Evolutionary conservation across 225 moss, liverwort and hornwort genomes (phyloP).

Genomic region (Polytrichum formosum): DNA sequence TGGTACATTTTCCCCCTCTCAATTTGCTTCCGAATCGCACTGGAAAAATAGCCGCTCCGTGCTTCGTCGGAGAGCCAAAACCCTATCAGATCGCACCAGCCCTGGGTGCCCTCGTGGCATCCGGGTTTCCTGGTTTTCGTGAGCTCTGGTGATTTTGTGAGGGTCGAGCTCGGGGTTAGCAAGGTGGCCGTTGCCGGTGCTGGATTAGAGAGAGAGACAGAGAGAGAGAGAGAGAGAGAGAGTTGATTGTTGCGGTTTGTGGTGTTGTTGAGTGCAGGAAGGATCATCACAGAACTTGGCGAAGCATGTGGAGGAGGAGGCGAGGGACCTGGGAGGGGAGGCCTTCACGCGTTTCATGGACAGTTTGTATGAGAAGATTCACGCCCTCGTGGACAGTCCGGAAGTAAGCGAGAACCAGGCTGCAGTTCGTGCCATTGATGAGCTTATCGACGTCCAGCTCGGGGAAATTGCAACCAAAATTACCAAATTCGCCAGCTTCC

Average conservation of each 20-base stretch:
- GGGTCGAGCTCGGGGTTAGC: background rate
- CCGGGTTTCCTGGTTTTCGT: background rate
- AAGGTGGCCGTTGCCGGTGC: background rate
- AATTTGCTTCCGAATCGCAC: no score
- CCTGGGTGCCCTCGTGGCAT: background rate
- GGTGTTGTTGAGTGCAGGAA: conserved; percentile 33
- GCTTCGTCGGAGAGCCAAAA: background rate
- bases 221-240: background rate
- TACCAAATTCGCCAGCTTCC: conserved; percentile 68
- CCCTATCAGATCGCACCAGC: conserved; percentile 3
- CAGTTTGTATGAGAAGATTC: conserved; percentile 75
- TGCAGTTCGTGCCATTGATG: conserved; percentile 83
- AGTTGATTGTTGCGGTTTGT: background rate
- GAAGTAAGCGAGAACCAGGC: conserved; percentile 78
- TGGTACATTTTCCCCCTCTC: conserved; percentile 23
- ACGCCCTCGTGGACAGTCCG: conserved; percentile 57
- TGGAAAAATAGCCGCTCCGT: no score
- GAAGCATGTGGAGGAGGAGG: conserved; percentile 88
- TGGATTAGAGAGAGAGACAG: background rate
- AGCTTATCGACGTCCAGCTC: conserved; percentile 86
- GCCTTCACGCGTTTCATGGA: conserved; percentile 90
- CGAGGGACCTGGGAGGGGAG: conserved; percentile 86
- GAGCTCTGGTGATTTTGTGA: background rate
- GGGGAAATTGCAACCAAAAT: conserved; percentile 98
- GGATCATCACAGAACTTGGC: conserved; percentile 73